phyloP scores from a whole-genome alignment of 2,329 filamentous ascomycete species.

The Teratosphaeria zuluensis region DNA sequence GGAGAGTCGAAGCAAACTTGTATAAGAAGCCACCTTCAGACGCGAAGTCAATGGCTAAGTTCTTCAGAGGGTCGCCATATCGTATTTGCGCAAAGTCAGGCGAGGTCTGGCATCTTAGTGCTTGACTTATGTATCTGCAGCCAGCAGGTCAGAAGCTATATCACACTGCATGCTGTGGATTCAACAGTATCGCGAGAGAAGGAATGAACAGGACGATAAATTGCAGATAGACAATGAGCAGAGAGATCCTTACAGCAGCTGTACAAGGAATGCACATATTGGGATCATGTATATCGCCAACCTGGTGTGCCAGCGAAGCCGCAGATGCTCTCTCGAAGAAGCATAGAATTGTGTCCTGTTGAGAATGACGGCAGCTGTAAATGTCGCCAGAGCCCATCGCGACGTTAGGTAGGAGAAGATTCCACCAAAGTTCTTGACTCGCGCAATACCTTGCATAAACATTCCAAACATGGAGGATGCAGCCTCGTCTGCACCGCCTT shows the following conservation, averaged over 20 bases:
- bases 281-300: conserved; percentile 61
- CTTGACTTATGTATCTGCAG: conserved; percentile 51
- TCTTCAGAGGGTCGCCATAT: conserved; percentile 35
- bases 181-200: neutral
- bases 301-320: conserved; percentile 62
- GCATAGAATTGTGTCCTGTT: conserved; percentile 93
- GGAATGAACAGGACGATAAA: neutral
- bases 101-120: conserved; percentile 80
- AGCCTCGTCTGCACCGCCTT: conserved; percentile 13
- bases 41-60: conserved; percentile 26
- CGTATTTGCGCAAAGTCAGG: conserved; percentile 37
- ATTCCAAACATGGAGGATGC: conserved; percentile 20
- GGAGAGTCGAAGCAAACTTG: conserved; percentile 57
- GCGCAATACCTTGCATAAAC: conserved; percentile 16
- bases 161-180: neutral
- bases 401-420: conserved; percentile 86
- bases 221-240: neutral
- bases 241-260: conserved; percentile 46
- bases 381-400: conserved; percentile 82
- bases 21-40: conserved; percentile 60
- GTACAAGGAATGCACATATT: conserved; percentile 57
- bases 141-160: neutral
- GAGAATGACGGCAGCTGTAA: conserved; percentile 74
- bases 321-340: conserved; percentile 71
- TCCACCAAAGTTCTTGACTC: conserved; percentile 59